Conservation (phyloP, 2,329 filamentous ascomycete species). For the Penicillium capsulatum region DNA sequence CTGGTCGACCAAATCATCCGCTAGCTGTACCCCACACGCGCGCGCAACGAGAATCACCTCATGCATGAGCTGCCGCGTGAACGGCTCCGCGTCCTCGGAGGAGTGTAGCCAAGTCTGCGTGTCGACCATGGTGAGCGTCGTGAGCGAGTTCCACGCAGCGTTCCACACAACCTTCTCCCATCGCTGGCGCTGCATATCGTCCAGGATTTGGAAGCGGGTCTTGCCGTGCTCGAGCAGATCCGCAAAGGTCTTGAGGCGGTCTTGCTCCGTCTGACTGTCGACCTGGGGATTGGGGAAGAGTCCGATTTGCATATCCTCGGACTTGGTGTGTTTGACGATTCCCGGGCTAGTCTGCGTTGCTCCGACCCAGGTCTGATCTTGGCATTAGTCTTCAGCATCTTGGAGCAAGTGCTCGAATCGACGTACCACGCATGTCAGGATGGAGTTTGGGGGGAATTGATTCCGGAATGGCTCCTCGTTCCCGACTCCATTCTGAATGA, state of each 20-base stretch:
- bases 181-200: constrained; percentile 36
- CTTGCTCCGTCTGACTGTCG: constrained; percentile 30
- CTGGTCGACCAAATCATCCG: constrained; percentile 36
- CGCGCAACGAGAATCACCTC: constrained; percentile 43
- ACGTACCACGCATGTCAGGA: constrained; percentile 44
- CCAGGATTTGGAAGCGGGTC: constrained; percentile 36
- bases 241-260: constrained; percentile 42
- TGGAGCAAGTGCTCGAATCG: too few species aligned
- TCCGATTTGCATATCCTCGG: constrained; percentile 55
- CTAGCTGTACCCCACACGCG: constrained; percentile 37
- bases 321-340: constrained; percentile 48
- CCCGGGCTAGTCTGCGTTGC: constrained; percentile 51
- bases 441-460: constrained; percentile 29
- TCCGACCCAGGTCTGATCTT: constrained; percentile 45
- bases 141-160: constrained; percentile 41
- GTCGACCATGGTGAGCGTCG: constrained; percentile 42
- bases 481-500: constrained; percentile 42
- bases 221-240: constrained; percentile 40
- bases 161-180: constrained; percentile 46
- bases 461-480: constrained; percentile 40
- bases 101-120: constrained; percentile 43
- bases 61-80: constrained; percentile 41
- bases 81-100: constrained; percentile 36
- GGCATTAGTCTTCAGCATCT: neutral
- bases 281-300: constrained; percentile 44